Percentiles rank a stretch among this genome's conserved stretches.
These are phyloP conservation scores for Forsythia viridissima DNA, from an alignment of 257 asterid species.

Conservation along the genomic window DNA sequence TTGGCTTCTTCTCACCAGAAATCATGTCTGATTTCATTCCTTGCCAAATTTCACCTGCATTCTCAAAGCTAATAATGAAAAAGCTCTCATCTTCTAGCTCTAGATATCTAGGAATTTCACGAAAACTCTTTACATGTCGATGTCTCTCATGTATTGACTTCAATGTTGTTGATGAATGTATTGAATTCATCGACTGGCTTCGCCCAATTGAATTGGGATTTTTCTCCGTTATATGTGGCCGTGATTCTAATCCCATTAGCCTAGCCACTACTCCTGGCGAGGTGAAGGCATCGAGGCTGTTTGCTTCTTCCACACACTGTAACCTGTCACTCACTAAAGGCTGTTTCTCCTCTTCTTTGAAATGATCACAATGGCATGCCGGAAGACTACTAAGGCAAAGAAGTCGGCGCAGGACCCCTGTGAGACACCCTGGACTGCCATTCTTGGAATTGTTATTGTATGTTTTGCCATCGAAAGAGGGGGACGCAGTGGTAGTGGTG, in stretches of 20 bases:
- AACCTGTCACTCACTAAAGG: background rate
- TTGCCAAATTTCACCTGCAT: slow-evolving; percentile 3
- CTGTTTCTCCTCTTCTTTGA: slow-evolving; percentile 15
- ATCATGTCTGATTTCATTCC: slow-evolving; percentile 23
- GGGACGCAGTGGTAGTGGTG: slow-evolving; percentile 13
- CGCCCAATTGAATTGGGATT: slow-evolving; percentile 20
- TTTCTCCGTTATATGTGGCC: slow-evolving; percentile 24
- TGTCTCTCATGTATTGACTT: slow-evolving; percentile 27
- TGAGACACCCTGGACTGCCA: slow-evolving; percentile 36
- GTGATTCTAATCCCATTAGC: slow-evolving; percentile 68
- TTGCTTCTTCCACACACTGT: background rate
- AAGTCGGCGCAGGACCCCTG: slow-evolving; percentile 55
- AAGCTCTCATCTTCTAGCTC: slow-evolving; percentile 70
- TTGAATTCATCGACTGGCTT: slow-evolving; percentile 34
- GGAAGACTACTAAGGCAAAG: slow-evolving; percentile 55
- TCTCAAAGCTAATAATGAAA: slow-evolving; percentile 68
- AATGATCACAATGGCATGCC: slow-evolving; percentile 28
- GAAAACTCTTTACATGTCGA: slow-evolving; percentile 29
- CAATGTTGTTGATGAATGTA: slow-evolving; percentile 31
- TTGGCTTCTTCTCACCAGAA: slow-evolving; percentile 13
- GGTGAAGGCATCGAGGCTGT: background rate
- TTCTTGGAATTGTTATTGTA: slow-evolving; percentile 21
- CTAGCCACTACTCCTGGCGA: slow-evolving; percentile 60
- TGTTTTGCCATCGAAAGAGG: slow-evolving; percentile 4
- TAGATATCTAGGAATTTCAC: slow-evolving; percentile 41